Conservation (phyloP, 768 basidiomycete species). For the Collybia nuda region DNA sequence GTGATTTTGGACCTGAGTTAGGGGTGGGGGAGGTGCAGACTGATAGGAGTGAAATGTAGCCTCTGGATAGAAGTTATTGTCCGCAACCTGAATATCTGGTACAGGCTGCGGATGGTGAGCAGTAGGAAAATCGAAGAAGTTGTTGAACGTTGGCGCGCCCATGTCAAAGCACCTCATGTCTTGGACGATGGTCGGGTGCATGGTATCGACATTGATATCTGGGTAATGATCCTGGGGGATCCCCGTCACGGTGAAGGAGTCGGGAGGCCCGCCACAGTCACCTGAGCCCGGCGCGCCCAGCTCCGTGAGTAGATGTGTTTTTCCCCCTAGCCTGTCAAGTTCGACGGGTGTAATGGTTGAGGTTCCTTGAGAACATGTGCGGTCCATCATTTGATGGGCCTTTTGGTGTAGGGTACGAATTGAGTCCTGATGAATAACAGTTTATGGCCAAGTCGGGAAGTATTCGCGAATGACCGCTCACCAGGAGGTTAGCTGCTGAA, state of each 20-base stretch:
- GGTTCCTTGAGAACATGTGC: conserved; percentile 19
- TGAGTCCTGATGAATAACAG: conserved; percentile 27
- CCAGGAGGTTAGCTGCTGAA: conserved; percentile 46
- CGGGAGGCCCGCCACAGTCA: conserved; percentile 1
- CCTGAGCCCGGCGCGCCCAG: conserved; percentile 6
- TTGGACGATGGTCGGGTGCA: conserved; percentile 55
- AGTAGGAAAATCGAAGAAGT: conserved; percentile 25
- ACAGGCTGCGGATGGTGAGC: background rate
- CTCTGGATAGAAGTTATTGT: conserved; percentile 6
- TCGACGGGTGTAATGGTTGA: conserved; percentile 37
- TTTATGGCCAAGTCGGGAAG: background rate
- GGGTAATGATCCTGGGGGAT: conserved; percentile 14
- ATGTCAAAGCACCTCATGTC: conserved; percentile 37
- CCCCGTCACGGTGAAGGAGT: conserved; percentile 1
- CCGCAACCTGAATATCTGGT: conserved; percentile 4
- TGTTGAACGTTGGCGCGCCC: conserved; percentile 18
- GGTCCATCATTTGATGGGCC: conserved; percentile 40
- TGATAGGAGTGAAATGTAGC: conserved; percentile 8
- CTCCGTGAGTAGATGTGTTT: conserved; percentile 41
- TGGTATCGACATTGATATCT: conserved; percentile 12
- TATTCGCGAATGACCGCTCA: conserved; percentile 20
- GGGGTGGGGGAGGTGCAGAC: conserved; percentile 3
- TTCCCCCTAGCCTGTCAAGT: conserved; percentile 56
- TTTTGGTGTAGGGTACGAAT: conserved; percentile 41
- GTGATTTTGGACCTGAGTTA: background rate